A percentile compares a stretch with the other conserved stretches of the same genome.
These are phyloP conservation scores for Salix dunnii DNA, from an alignment of 345 rosid genomes.

Conservation along the genomic window DNA sequence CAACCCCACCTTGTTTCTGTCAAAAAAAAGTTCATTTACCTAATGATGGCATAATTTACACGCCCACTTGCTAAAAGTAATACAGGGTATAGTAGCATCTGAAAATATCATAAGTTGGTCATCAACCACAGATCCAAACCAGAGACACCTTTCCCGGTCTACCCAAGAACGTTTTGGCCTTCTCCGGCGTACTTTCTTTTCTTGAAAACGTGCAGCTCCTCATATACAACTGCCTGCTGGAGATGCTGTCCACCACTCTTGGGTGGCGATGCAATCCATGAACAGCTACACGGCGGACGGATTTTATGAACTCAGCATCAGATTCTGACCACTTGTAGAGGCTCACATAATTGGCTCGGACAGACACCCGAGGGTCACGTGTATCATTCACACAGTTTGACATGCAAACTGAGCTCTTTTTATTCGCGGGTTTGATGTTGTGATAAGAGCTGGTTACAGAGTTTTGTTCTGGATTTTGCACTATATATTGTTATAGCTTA, in stretches of 20 bases:
- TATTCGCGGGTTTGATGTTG: not conserved
- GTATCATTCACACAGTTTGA: constrained; percentile 70
- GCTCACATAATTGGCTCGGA: constrained; percentile 60
- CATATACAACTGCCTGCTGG: constrained; percentile 24
- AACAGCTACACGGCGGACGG: constrained; percentile 26
- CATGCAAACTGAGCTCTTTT: constrained; percentile 71
- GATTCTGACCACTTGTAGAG: constrained; percentile 31
- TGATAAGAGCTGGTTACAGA: not conserved
- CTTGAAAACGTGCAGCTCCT: constrained; percentile 29
- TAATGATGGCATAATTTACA: not conserved
- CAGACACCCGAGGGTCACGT: constrained; percentile 57
- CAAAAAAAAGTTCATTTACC: not conserved
- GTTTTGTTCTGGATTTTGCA: not conserved
- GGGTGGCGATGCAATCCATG: constrained; percentile 19
- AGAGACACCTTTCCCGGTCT: constrained; percentile 1
- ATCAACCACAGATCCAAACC: not conserved
- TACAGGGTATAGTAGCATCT: too few species aligned
- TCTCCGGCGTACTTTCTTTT: constrained; percentile 23
- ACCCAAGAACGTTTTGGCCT: constrained; percentile 21
- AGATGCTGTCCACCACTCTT: constrained; percentile 22
- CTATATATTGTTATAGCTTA: constrained; percentile 13
- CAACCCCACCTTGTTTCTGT: too few species aligned
- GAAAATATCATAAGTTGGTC: too few species aligned
- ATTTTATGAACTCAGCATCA: constrained; percentile 21
- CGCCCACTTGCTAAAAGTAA: not conserved